Base-by-base conservation (phyloP, 1,284 basidiomycete species). In the Cryptococcus sp. region DNA sequence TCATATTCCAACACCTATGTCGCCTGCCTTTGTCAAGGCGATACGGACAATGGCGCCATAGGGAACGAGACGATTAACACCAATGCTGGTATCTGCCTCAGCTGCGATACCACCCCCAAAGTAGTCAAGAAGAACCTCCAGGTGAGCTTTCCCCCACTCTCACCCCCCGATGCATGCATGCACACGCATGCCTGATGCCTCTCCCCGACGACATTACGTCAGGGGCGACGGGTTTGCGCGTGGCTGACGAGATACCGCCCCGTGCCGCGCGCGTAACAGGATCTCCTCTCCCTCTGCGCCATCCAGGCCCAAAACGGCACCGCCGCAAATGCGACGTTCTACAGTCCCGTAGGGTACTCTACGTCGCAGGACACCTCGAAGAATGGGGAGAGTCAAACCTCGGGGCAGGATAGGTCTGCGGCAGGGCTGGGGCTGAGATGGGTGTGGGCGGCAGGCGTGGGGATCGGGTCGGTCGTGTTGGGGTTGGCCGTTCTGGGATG, bases 1-100 rank as follows among this genome's bases (percentile, higher is more conserved):
- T 60, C 61, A 24, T 66, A 64, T 48, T 64, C 67, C 38, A 71
- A 73, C 52, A 49, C 60, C 13, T 73, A 72, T 54, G 51, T 73
- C 9, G 53, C 38, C 6, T 75, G 73, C 42, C 56, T 72, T 4
- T 75, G 73, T 48, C 23, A 16, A 1, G 71, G 70, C 16, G 44
- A 45, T 11, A 59, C 63, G 43, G 46, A 46, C n/a, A 53, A 50
- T 16, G 56, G 52, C 33, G 18, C 40, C 2, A 48, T 64, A 9
- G 69, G 68, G 8, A 65, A 66, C 47, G 56, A 56, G 2, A 61
- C 66, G 11, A 62, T 68, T 38, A 38, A 23, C 18, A 20, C 53
- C n/a, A 56, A 63, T 3, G 62, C 58, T 1, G 59, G 67, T 21
- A 56, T 67, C 8, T 75, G 73, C 59, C 46, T 66, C 55, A 61